Percentiles rank a stretch among this genome's conserved stretches.
These are phyloP conservation scores for Amylocarpus encephaloides DNA, from an alignment of 2,329 filamentous ascomycete species.

Conservation along the genomic window DNA sequence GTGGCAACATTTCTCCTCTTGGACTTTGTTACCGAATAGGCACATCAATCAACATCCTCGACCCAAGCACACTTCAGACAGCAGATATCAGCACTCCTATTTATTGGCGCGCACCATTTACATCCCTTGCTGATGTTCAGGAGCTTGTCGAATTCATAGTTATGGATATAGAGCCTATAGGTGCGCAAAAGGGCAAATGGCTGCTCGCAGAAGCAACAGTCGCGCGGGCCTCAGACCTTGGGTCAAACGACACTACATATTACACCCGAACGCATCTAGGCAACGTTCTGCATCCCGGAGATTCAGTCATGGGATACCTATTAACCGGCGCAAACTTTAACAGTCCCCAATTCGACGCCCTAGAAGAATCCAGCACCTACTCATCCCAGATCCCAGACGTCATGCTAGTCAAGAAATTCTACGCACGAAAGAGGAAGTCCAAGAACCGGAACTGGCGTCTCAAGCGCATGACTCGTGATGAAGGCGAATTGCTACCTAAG, in stretches of 20 bases:
- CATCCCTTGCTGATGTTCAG: constrained; percentile 72
- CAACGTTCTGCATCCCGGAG: constrained; percentile 75
- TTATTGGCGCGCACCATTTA: constrained; percentile 90
- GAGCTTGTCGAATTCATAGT: constrained; percentile 89
- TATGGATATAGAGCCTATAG: constrained; percentile 83
- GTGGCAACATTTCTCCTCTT: constrained; percentile 84
- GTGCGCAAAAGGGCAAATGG: constrained; percentile 71
- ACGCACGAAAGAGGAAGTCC: constrained; percentile 76
- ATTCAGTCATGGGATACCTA: constrained; percentile 93
- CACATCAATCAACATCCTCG: constrained; percentile 82
- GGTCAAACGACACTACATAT: constrained; percentile 79
- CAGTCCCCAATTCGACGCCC: constrained; percentile 73
- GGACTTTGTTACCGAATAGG: constrained; percentile 83
- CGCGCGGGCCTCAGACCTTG: constrained; percentile 78
- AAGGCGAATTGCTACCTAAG: constrained; percentile 78
- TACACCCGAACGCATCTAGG: constrained; percentile 89
- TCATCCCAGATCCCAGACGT: constrained; percentile 81
- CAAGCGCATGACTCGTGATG: constrained; percentile 86
- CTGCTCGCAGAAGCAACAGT: constrained; percentile 83
- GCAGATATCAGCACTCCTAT: constrained; percentile 74
- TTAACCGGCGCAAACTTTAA: constrained; percentile 89
- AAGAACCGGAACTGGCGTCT: constrained; percentile 86
- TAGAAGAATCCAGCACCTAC: constrained; percentile 73
- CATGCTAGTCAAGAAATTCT: constrained; percentile 94
- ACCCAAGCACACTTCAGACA: constrained; percentile 85